Conservation (phyloP, 129 eudicot genomes). For the Heracleum sosnowskyi region DNA sequence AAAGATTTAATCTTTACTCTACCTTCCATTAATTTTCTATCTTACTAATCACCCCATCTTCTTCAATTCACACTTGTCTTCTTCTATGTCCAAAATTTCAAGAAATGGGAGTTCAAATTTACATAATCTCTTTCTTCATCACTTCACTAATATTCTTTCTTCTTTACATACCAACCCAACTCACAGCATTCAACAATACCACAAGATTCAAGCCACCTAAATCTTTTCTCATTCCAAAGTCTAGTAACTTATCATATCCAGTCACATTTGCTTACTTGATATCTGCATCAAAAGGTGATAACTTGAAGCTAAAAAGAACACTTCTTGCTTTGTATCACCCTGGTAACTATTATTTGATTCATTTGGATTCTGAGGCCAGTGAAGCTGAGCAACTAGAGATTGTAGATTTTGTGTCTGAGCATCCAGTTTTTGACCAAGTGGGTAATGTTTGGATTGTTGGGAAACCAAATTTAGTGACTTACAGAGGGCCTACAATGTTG, state of each 20-base stretch:
- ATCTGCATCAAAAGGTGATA: constrained; percentile 82
- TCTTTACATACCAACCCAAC: constrained; percentile 49
- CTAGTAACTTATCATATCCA: constrained; percentile 34
- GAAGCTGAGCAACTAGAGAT: constrained; percentile 48
- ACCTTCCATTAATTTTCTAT: constrained; percentile 12
- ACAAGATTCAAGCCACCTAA: constrained; percentile 19
- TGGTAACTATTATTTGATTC: constrained; percentile 57
- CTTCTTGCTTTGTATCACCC: constrained; percentile 76
- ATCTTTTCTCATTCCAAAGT: constrained; percentile 27
- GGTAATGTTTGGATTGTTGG: constrained; percentile 83
- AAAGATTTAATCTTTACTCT: constrained; percentile 28
- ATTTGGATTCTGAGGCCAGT: constrained; percentile 60
- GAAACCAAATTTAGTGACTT: constrained; percentile 72
- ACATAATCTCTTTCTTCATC: constrained; percentile 43
- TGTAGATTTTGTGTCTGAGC: constrained; percentile 43
- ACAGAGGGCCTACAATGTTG: constrained; percentile 94
- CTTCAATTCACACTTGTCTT: not conserved
- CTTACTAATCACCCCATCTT: not conserved
- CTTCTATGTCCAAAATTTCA: not conserved
- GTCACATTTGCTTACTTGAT: constrained; percentile 88
- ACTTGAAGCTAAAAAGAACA: constrained; percentile 51
- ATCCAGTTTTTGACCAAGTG: constrained; percentile 34
- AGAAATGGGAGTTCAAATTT: constrained; percentile 40
- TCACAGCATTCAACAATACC: constrained; percentile 17
- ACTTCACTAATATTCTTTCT: constrained; percentile 42